Evolutionary conservation across 768 basidiomycete genomes (phyloP).

Genomic region (Pleurotus tuber-regium): DNA sequence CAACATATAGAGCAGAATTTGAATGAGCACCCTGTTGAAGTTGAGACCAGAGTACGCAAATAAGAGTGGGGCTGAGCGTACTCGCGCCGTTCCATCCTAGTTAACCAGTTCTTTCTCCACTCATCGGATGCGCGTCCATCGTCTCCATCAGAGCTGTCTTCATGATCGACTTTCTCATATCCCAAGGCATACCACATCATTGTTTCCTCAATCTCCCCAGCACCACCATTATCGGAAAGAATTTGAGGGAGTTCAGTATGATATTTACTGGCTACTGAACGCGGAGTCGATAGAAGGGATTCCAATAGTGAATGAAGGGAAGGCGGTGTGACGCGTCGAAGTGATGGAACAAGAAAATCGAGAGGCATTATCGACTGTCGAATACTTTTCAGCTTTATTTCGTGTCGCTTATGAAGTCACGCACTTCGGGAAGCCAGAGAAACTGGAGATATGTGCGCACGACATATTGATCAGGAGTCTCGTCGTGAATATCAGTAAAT

Average conservation of each 20-base stretch:
- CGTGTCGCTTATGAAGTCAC: conserved; percentile 13
- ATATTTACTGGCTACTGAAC: conserved; percentile 56
- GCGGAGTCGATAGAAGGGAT: conserved; percentile 62
- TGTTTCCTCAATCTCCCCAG: conserved; percentile 62
- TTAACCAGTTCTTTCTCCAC: conserved; percentile 58
- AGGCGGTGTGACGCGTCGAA: conserved; percentile 52
- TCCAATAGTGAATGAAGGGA: conserved; percentile 59
- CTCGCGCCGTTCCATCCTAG: conserved; percentile 70
- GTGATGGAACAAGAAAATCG: conserved; percentile 48
- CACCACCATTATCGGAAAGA: conserved; percentile 55
- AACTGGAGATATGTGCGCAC: conserved; percentile 32
- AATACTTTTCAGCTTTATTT: conserved; percentile 4
- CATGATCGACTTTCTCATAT: conserved; percentile 50
- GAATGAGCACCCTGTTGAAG: conserved; percentile 60
- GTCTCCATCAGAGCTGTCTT: conserved; percentile 18
- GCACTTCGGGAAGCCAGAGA: conserved; percentile 75
- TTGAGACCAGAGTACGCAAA: background rate
- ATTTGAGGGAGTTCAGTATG: conserved; percentile 60
- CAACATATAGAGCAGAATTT: conserved; percentile 68
- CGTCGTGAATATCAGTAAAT: conserved; percentile 38
- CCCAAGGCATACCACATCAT: conserved; percentile 77
- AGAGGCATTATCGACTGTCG: conserved; percentile 73
- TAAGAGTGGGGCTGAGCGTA: conserved; percentile 23
- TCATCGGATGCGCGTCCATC: conserved; percentile 23
- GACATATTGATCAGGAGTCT: conserved; percentile 55